Conservation (phyloP, 2,329 filamentous ascomycete genomes). For the Alternaria sp. region DNA sequence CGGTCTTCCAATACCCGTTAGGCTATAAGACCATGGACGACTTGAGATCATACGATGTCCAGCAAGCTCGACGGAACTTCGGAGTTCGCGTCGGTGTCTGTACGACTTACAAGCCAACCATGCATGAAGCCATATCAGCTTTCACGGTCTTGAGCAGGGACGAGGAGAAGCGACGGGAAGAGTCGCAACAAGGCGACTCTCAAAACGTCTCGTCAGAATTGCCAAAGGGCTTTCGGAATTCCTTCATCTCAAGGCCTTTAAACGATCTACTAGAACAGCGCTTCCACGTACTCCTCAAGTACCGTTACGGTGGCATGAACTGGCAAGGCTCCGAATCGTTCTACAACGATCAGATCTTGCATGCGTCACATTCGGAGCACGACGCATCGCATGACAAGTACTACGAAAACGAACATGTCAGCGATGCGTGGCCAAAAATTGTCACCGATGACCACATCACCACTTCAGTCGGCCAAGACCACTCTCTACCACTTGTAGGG, state of each 20-base stretch:
- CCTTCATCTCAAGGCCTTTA: conserved; percentile 77
- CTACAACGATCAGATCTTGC: conserved; percentile 58
- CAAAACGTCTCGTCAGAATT: conserved; percentile 22
- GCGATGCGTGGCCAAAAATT: conserved; percentile 54
- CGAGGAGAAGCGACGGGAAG: conserved; percentile 37
- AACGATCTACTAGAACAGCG: conserved; percentile 72
- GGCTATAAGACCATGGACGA: conserved; percentile 69
- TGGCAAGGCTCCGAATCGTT: conserved; percentile 75
- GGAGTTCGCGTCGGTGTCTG: conserved; percentile 75
- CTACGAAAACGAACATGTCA: conserved; percentile 47
- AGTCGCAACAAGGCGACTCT: conserved; percentile 29
- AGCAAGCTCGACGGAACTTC: conserved; percentile 50
- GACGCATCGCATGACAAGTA: conserved; percentile 53
- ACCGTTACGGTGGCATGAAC: conserved; percentile 63
- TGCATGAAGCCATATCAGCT: conserved; percentile 61
- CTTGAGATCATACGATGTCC: conserved; percentile 56
- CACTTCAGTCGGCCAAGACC: conserved; percentile 39
- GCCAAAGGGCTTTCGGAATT: conserved; percentile 58
- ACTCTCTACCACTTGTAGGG: conserved; percentile 65
- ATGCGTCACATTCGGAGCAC: conserved; percentile 36
- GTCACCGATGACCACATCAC: conserved; percentile 62
- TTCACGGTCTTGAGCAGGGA: conserved; percentile 58
- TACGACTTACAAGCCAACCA: conserved; percentile 74
- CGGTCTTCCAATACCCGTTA: conserved; percentile 72
- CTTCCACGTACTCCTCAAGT: conserved; percentile 69